phyloP scores from a whole-genome alignment of 78 protist genomes.

The Guillardia theta region DNA sequence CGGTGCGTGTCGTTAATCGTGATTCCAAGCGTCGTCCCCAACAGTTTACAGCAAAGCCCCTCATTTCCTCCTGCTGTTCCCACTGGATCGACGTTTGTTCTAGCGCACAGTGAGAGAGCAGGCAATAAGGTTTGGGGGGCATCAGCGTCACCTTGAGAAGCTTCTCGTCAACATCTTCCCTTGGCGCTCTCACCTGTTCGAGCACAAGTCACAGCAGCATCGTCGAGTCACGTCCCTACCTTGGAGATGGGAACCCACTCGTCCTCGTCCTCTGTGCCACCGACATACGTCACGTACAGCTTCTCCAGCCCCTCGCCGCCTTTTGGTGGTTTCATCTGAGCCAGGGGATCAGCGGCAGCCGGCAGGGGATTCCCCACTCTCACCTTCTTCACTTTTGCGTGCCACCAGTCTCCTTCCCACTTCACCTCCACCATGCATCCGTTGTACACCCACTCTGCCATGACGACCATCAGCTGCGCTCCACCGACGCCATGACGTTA shows the following conservation, averaged over 20 bases:
- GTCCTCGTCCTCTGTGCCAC: slow-evolving; percentile 19
- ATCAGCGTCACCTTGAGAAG: no score
- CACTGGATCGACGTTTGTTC: no score
- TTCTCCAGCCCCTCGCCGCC: not conserved
- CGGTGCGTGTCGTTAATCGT: no score
- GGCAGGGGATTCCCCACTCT: not conserved
- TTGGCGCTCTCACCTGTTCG: not conserved
- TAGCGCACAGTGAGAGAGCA: no score
- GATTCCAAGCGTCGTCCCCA: no score
- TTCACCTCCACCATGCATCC: slow-evolving; percentile 12
- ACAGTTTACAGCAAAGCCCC: no score
- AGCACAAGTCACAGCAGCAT: not conserved
- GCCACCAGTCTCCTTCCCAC: slow-evolving; percentile 43
- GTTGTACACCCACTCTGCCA: not conserved
- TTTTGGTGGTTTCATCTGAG: not conserved
- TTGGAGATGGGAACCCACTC: not conserved
- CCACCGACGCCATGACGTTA: no score
- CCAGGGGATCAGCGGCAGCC: not conserved
- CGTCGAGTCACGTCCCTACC: not conserved
- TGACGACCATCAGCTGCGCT: no score
- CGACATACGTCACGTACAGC: slow-evolving; percentile 25
- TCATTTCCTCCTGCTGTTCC: no score
- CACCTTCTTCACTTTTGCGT: not conserved
- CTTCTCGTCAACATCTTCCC: not conserved
- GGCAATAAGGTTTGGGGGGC: no score